Percentiles rank a stretch among this genome's conserved stretches.
These are phyloP conservation scores for Chrysoporthe cubensis DNA, from an alignment of 2,329 filamentous ascomycete genomes.

Conservation along the genomic window DNA sequence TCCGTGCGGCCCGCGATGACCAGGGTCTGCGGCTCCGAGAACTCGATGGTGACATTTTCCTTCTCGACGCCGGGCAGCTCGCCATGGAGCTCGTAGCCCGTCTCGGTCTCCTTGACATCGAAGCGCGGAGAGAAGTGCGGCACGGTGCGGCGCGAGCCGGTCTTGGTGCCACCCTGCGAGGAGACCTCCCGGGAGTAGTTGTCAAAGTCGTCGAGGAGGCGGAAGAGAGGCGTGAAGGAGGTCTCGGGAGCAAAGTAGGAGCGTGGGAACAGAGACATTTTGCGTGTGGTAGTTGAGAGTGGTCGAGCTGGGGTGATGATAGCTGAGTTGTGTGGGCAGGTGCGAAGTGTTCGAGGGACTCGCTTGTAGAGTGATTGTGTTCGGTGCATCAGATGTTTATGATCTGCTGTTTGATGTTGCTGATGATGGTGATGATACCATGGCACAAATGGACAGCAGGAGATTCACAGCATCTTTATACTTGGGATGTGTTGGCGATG, in stretches of 20 bases:
- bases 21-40: slow-evolving; percentile 75
- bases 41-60: slow-evolving; percentile 76
- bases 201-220: slow-evolving; percentile 67
- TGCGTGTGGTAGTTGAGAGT: slow-evolving; percentile 41
- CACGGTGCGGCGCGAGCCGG: slow-evolving; percentile 36
- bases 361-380: slow-evolving; percentile 26
- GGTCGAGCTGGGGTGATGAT: slow-evolving; percentile 33
- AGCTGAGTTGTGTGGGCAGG: slow-evolving; percentile 9
- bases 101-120: slow-evolving; percentile 72
- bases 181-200: slow-evolving; percentile 51
- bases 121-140: slow-evolving; percentile 75
- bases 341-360: slow-evolving; percentile 26
- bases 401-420: neutral
- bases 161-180: slow-evolving; percentile 32
- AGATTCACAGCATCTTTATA: slow-evolving; percentile 25
- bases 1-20: slow-evolving; percentile 72
- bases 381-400: slow-evolving; percentile 23
- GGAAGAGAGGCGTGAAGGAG: slow-evolving; percentile 65
- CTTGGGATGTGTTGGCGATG: slow-evolving; percentile 3
- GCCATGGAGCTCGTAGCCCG: slow-evolving; percentile 76
- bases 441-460: neutral
- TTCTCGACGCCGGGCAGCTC: slow-evolving; percentile 78
- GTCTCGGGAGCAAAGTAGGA: slow-evolving; percentile 51
- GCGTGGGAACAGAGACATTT: slow-evolving; percentile 65
- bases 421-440: slow-evolving; percentile 9